Base-by-base conservation (phyloP, 768 basidiomycete species). In the Calocera cornea region DNA sequence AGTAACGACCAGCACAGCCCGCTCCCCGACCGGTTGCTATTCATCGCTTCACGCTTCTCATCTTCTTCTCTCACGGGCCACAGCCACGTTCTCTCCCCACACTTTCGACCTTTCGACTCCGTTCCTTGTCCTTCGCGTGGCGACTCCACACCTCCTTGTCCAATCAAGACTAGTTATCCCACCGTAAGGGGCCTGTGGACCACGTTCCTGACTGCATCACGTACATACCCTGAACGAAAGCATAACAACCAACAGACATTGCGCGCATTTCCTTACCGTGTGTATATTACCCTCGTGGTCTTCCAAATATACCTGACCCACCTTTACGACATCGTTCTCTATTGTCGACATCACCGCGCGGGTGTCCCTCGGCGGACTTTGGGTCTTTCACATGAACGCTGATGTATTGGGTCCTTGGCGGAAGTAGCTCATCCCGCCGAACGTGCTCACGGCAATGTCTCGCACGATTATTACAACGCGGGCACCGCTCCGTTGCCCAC, bases 51-150 rank as follows among this genome's bases (percentile, higher is more conserved):
- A 2, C 22, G n/a, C 19, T 33, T 27, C 54, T 22, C 31, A 16
- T 16, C 27, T 22, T 33, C 22, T 60, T 33, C 54, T 60, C 54
- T 60, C 54, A 60, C 54, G 54, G 54, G 54, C 24, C 31, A 60
- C 54, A 60, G 54, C 54, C 54, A 60, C 54, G 14, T 60, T 60
- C 54, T 24, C 54, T 60, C 54, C 54, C 54, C 54, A 22, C 54
- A 33, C 54, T 27, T 27, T 2, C 54, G 27, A 11, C 31, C 5
- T 38, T 38, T n/a, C 31, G 14, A 29, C 31, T 14, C 54, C 11
- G 54, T 33, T 29, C 44, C 5, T 24, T 19, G 24, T 47, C 24
- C 19, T 24, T 19, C 24, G 31, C 49, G 14, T 50, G 14, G 10
- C 24, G 8, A 50, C 49, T 50, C 54, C 54, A 33, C 54, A 60